A percentile compares a stretch with the other conserved stretches of the same genome.
Conservation (phyloP, 164 flowering plant genomes). For the Umbilicus rupestris region DNA sequence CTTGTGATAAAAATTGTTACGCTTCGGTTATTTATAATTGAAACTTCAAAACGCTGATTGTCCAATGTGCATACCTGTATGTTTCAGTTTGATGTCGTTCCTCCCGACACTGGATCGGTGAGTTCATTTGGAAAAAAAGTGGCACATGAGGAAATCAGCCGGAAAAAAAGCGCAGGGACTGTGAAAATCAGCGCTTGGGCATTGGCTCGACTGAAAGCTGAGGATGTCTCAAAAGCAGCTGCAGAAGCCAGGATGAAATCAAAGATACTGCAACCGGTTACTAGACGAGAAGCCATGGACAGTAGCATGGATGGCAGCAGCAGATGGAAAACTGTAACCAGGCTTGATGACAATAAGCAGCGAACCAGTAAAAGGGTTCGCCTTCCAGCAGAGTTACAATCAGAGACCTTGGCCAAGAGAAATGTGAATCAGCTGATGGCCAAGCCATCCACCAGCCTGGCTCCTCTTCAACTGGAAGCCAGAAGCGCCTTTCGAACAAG, state of each 20-base stretch:
- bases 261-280: constrained; percentile 70
- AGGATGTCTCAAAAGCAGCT: constrained; percentile 81
- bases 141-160: constrained; percentile 36
- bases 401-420: constrained; percentile 27
- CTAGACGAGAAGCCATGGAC: constrained; percentile 39
- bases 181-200: constrained; percentile 95
- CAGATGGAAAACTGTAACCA: constrained; percentile 40
- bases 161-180: constrained; percentile 52
- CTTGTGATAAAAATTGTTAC: not conserved
- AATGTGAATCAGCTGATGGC: constrained; percentile 15
- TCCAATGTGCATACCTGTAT: not conserved
- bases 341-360: constrained; percentile 38
- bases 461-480: constrained; percentile 84
- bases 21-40: not conserved
- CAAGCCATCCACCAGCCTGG: constrained; percentile 42
- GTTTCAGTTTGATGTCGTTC: constrained; percentile 87
- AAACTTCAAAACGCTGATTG: too few species aligned
- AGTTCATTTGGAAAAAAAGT: constrained; percentile 60
- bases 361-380: constrained; percentile 50
- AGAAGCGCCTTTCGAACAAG: constrained; percentile 72
- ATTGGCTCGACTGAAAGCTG: constrained; percentile 79
- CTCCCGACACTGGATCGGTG: constrained; percentile 71
- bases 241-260: constrained; percentile 89
- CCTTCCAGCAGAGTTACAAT: constrained; percentile 56
- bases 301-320: constrained; percentile 77